Conservation (phyloP, 2,329 filamentous ascomycete species). For the Corynespora cassiicola region DNA sequence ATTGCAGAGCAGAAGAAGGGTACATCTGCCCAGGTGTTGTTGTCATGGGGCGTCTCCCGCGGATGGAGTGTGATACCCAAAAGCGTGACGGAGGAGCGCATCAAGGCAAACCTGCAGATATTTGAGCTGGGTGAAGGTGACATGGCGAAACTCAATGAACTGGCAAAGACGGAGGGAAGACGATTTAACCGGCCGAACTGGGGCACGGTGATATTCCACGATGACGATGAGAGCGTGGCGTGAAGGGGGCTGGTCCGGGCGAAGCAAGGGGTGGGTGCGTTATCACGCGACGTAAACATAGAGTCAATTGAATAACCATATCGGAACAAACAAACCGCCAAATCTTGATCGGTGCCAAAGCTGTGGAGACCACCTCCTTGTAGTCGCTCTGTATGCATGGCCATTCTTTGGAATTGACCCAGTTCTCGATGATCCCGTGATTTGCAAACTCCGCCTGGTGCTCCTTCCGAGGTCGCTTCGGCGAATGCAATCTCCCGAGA, state of each 20-base stretch:
- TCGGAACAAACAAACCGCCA: too few species aligned
- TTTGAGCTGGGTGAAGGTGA: conserved; percentile 18
- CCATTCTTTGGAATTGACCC: too few species aligned
- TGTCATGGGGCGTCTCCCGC: conserved; percentile 72
- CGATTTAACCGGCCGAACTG: conserved; percentile 55
- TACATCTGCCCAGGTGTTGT: conserved; percentile 75
- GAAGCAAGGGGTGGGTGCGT: too few species aligned
- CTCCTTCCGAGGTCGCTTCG: too few species aligned
- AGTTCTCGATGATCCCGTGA: too few species aligned
- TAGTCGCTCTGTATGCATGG: too few species aligned
- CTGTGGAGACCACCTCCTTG: too few species aligned
- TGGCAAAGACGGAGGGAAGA: conserved; percentile 46
- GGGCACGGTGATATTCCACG: conserved; percentile 54
- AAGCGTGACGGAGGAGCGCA: conserved; percentile 17
- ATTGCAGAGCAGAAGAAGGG: conserved; percentile 66
- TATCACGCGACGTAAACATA: too few species aligned
- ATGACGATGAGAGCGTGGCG: conserved; percentile 35
- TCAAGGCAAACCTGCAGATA: conserved; percentile 15
- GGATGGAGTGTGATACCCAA: conserved; percentile 25
- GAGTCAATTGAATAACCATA: too few species aligned
- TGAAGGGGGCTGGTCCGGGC: conserved; percentile 2
- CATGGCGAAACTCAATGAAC: conserved; percentile 20
- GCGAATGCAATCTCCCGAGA: too few species aligned
- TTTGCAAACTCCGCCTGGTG: too few species aligned
- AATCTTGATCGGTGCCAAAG: too few species aligned